Evolutionary conservation across 2,329 filamentous ascomycete genomes (phyloP), one percentile per base, ranked within the genome.

Genomic region (Stagonosporopsis vannaccii): DNA sequence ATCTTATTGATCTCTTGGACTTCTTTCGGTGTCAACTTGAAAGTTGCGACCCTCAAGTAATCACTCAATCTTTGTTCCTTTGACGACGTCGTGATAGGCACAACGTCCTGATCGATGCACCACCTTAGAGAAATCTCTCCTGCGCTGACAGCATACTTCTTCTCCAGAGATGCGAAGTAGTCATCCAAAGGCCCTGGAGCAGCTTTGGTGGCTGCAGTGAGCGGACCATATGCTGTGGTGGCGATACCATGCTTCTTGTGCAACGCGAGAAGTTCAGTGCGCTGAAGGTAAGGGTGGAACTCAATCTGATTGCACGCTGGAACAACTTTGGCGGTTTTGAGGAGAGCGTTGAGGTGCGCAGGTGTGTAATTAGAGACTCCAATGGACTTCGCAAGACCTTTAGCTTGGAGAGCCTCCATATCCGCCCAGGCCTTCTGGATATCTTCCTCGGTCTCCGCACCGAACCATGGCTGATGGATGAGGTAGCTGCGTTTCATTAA

Each of bases 301-400:
- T 90, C 87, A 60, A 90, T 85, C 75, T 90, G 87, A 75, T 90
- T 90, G 63, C 84, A 82, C 2, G 85, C 85, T 1, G 87, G 87
- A 1, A 79, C 75, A 11, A 86, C 79, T 35, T 76, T 81, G n/a
- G 83, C 82, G 0, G 77, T 79, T 50, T 81, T 80, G 48, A 85
- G 74, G 19, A 84, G 80, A 11, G 80, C 79, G 41, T 85, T 79
- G 17, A 88, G 76, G 56, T 88, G 82, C 20, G 75, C 69, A 22
- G 81, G 79, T 6, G 83, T 73, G 71, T 82, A 89, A 72, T 76
- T 88, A 51, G 84, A 87, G 20, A 88, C 85, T 20, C 86, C 86
- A 58, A 88, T 88, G 6, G 82, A 83, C 50, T 82, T 83, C 5
- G 83, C 80, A 56, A 87, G 82, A 15, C 86, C 86, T 13, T 80